Conservation (phyloP, 2,329 filamentous ascomycete species). For the Botryotinia calthae region DNA sequence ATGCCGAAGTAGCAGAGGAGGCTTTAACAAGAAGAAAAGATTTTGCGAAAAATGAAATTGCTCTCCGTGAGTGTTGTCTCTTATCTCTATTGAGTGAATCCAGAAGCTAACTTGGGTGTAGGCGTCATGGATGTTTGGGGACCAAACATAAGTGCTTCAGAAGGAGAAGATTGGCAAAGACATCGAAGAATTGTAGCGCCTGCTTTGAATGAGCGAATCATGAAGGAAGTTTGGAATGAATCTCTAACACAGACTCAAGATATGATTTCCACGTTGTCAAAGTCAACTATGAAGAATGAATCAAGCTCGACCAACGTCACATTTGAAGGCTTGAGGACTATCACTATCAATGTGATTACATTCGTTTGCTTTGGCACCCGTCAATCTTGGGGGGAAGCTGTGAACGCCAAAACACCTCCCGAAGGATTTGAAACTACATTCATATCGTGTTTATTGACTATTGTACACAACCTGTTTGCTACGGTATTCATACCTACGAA, state of each 20-base stretch:
- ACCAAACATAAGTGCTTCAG: constrained; percentile 24
- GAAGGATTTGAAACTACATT: constrained; percentile 24
- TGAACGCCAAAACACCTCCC: constrained; percentile 27
- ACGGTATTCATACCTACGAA: constrained; percentile 7
- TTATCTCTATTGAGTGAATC: background rate
- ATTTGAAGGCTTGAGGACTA: constrained; percentile 40
- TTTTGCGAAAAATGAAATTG: constrained; percentile 16
- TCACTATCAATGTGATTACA: constrained; percentile 52
- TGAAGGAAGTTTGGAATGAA: constrained; percentile 42
- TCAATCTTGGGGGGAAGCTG: constrained; percentile 22
- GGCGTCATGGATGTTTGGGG: constrained; percentile 6
- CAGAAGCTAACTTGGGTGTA: background rate
- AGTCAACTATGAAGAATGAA: constrained; percentile 31
- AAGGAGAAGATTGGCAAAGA: constrained; percentile 42
- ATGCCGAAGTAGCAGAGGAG: constrained; percentile 21
- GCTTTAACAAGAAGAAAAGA: constrained; percentile 21
- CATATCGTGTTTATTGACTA: constrained; percentile 8
- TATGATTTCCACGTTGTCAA: constrained; percentile 34
- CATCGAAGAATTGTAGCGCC: constrained; percentile 44
- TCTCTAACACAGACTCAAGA: constrained; percentile 35
- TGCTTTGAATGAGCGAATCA: constrained; percentile 45
- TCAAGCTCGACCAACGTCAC: constrained; percentile 39
- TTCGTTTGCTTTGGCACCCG: constrained; percentile 46
- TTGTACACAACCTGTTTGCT: background rate
- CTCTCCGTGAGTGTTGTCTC: constrained; percentile 6